phyloP scores from a whole-genome alignment of 768 basidiomycete species.

The Boletus rufocinnamomeus region DNA sequence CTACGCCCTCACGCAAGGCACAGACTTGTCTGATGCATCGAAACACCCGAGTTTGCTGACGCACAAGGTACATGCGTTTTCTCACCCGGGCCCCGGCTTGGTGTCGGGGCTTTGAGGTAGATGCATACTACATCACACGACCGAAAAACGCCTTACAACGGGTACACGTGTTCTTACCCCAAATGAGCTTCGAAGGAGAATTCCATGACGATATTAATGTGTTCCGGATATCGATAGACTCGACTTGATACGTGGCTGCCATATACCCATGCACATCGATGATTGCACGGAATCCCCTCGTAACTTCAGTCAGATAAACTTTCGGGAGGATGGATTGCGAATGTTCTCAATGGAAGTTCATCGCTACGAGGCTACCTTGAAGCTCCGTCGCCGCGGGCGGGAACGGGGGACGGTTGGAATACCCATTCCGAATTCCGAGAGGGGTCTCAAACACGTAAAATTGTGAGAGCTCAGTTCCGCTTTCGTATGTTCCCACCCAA shows the following conservation, averaged over 20 bases:
- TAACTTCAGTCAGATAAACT: conserved; percentile 2
- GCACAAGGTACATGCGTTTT: background rate
- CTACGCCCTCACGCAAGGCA: background rate
- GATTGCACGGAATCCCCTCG: background rate
- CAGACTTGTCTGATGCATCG: conserved; percentile 3
- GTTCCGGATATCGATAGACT: conserved; percentile 6
- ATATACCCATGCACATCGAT: background rate
- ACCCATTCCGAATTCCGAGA: background rate
- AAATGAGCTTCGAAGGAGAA: conserved; percentile 19
- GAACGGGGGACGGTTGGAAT: background rate
- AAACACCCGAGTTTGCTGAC: conserved; percentile 1
- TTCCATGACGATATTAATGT: background rate
- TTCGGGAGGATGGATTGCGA: background rate
- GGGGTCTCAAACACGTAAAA: background rate
- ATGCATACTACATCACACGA: background rate
- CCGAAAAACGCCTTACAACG: background rate
- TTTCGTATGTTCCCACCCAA: background rate
- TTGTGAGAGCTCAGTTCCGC: conserved; percentile 6
- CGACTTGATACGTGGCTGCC: conserved; percentile 14
- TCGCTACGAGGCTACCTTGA: background rate
- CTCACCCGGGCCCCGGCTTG: no score
- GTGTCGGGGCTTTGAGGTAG: background rate
- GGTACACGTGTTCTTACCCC: background rate
- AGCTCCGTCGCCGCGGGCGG: background rate
- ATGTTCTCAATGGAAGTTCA: background rate